Evolutionary conservation across 805 yeast species (phyloP).

Genomic region (Spathaspora boniae): DNA sequence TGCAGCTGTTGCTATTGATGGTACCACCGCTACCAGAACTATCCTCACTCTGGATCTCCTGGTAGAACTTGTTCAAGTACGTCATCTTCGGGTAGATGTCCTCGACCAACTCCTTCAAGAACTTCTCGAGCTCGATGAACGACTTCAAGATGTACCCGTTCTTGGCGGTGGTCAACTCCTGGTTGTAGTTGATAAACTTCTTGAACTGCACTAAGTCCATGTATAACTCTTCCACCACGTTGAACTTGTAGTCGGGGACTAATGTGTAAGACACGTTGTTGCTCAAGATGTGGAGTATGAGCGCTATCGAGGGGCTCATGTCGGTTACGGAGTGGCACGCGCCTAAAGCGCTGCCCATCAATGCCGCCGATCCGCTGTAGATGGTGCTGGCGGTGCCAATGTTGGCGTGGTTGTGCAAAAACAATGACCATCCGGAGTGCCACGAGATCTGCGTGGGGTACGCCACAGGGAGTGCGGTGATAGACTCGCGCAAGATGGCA

Average conservation of each 20-base stretch:
- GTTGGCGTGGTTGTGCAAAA: constrained; percentile 29
- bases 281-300: constrained; percentile 19
- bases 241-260: constrained; percentile 34
- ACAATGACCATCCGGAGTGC: constrained; percentile 33
- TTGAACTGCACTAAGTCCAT: constrained; percentile 25
- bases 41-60: constrained; percentile 11
- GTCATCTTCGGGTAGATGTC: constrained; percentile 23
- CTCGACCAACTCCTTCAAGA: constrained; percentile 24
- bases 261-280: constrained; percentile 18
- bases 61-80: constrained; percentile 24
- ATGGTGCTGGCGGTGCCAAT: constrained; percentile 31
- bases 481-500: constrained; percentile 28
- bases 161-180: constrained; percentile 10
- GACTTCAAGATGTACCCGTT: constrained; percentile 9
- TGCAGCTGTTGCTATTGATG: constrained; percentile 12
- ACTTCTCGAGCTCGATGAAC: constrained; percentile 26
- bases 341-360: constrained; percentile 22
- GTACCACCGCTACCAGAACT: no score
- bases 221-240: constrained; percentile 23
- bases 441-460: constrained; percentile 36
- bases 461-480: constrained; percentile 28
- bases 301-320: constrained; percentile 17
- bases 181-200: constrained; percentile 16
- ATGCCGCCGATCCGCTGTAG: constrained; percentile 32
- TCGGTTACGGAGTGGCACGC: constrained; percentile 17